Conservation (phyloP, 1,284 basidiomycete genomes). For the Ceratobasidium sp. region DNA sequence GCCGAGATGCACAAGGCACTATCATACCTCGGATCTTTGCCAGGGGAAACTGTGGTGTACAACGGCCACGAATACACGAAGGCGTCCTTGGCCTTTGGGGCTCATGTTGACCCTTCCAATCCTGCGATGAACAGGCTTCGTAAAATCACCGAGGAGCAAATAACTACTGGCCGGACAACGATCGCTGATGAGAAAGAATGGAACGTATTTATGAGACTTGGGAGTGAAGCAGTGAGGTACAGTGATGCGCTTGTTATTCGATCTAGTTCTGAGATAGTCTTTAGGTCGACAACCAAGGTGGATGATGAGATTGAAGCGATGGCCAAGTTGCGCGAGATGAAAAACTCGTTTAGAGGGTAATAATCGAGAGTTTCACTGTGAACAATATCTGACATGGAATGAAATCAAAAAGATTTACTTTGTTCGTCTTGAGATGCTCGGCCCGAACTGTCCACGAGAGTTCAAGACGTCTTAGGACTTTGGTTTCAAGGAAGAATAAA, state of each 20-base stretch:
- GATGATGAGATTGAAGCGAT: slow-evolving; percentile 72
- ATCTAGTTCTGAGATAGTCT: slow-evolving; percentile 23
- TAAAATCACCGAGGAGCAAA: slow-evolving; percentile 64
- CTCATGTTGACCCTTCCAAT: slow-evolving; percentile 72
- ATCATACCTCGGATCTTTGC: slow-evolving; percentile 80
- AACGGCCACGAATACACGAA: slow-evolving; percentile 94
- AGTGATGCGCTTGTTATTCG: slow-evolving; percentile 52
- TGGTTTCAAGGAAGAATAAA: background rate
- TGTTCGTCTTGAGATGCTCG: background rate
- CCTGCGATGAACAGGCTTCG: slow-evolving; percentile 68
- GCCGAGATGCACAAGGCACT: slow-evolving; percentile 88
- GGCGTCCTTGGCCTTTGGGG: slow-evolving; percentile 72
- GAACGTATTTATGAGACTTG: slow-evolving; percentile 86
- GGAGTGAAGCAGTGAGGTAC: slow-evolving; percentile 69
- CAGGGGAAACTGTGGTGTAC: slow-evolving; percentile 85
- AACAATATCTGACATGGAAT: background rate
- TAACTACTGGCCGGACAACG: slow-evolving; percentile 82
- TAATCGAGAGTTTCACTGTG: background rate
- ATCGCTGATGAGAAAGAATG: slow-evolving; percentile 88
- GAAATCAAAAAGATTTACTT: background rate
- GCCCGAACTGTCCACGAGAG: no score
- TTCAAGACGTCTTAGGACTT: background rate
- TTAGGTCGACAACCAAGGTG: slow-evolving; percentile 64
- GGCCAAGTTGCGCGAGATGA: slow-evolving; percentile 80
- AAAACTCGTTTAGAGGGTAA: slow-evolving; percentile 80